phyloP scores from a whole-genome alignment of 2,329 filamentous ascomycete species.

The Aureobasidium sp. region DNA sequence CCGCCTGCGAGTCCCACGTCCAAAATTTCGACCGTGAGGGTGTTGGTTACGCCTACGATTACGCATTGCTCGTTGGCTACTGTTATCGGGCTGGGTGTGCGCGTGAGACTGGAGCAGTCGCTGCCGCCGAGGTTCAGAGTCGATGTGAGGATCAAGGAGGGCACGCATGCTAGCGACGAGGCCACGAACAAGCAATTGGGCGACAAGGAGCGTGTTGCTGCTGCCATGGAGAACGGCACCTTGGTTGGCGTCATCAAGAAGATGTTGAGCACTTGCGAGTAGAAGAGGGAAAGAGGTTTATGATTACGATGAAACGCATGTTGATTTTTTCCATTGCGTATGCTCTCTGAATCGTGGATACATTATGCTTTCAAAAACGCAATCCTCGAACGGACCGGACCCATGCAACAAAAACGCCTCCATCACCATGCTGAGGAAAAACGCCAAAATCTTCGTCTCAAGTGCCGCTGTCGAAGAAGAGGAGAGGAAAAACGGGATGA shows the following conservation, averaged over 20 bases:
- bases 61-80: constrained; percentile 95
- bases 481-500: neutral
- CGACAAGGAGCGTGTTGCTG: constrained; percentile 94
- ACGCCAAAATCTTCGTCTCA: constrained; percentile 1
- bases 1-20: constrained; percentile 57
- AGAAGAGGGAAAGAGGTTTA: neutral
- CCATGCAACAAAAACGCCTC: neutral
- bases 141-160: constrained; percentile 90
- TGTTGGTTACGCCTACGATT: constrained; percentile 92
- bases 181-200: constrained; percentile 95
- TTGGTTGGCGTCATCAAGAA: constrained; percentile 82
- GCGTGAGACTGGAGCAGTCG: constrained; percentile 83
- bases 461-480: neutral
- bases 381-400: neutral
- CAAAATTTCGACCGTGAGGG: constrained; percentile 66
- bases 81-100: constrained; percentile 87
- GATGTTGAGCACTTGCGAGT: constrained; percentile 58
- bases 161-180: constrained; percentile 89
- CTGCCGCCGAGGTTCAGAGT: constrained; percentile 87
- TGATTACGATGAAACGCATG: constrained; percentile 6
- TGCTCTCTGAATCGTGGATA: neutral
- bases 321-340: constrained; percentile 1
- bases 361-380: constrained; percentile 7
- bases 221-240: constrained; percentile 87
- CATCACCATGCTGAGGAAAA: neutral